Base-by-base conservation (phyloP, 169 alveolate genomes). In the Plasmodium gaboni region DNA sequence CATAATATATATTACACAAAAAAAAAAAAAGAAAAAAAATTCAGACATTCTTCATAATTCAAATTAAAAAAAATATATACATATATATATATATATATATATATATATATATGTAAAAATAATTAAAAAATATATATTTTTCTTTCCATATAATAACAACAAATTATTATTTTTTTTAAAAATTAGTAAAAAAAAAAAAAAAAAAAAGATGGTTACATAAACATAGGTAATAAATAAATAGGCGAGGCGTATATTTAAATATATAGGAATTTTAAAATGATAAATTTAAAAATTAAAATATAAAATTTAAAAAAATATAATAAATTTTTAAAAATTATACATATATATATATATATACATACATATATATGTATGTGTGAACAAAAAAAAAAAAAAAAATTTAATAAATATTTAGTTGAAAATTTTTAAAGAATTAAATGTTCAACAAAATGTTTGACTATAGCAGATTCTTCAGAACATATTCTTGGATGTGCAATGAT, bases 401-500 rank as follows among this genome's bases (percentile, higher is more conserved):
- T 50, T 6, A 55, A 55, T 13, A 55, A 22, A 10, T 55, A 51
- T 51, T n/a, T n/a, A 32, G 44, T 32, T 32, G 15, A 15, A 10
- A 55, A 55, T 15, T 55, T n/a, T 80, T 64, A 80, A 48, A 80
- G 73, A 68, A 80, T 80, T 55, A 80, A 51, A 80, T 67, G 90
- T 48, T 80, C 90, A 50, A 68, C 2, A 24, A 80, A 67, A 60
- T 80, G 90, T 50, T 80, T 80, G 15, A 80, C 73, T 15, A 61
- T 55, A 24, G 90, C 65, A n/a, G 90, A 67, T 61, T 80, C 90
- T 71, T 68, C 85, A 26, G 90, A 67, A 38, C 85, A 68, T 44
- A 80, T 53, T 46, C 90, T 38, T 0, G 90, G 90, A 32, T 80
- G 90, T n/a, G 90, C 90, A 26, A 80, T 80, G 4, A 80, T 80